Base-by-base conservation (phyloP, 768 basidiomycete species). In the Xerocomellus intermedius region DNA sequence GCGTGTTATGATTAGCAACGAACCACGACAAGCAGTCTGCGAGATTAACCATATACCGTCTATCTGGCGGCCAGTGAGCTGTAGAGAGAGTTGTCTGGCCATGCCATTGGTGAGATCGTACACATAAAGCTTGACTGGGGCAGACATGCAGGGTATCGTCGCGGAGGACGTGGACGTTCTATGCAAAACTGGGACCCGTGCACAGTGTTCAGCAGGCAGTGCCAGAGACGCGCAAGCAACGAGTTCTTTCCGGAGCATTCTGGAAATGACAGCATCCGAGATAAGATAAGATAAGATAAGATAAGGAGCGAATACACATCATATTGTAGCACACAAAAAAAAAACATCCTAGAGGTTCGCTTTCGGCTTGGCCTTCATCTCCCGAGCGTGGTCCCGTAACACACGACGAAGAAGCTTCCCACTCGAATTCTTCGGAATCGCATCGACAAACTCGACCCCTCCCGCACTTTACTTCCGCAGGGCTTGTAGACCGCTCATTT, bases 51-150 rank as follows among this genome's bases (percentile, higher is more conserved):
- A 98, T 49, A 98, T 85, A 0, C 95, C 95, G 58, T 97, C 91
- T 50, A 97, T 92, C 70, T 94, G 92, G 49, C 83, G 82, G 5
- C 95, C 95, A 0, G 89, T 89, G 38, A 97, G 77, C 70, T 89
- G 88, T 44, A 79, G 73, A 7, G 93, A 95, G 36, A 97, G 74
- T 56, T 84, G 81, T 51, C 80, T 79, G 7, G 93, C 95, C 63
- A 96, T 77, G 39, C 94, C 94, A 64, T 87, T 85, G 71, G 86
- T 94, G 50, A 96, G 84, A 65, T 97, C 94, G 70, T 97, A 97
- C 1, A 96, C 84, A 66, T 94, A 94, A 24, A 97, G 80, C 61
- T 91, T 77, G 17, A 97, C 93, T 26, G 73, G 72, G 26, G 68
- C 19, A 14, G 66, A 55, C 65, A 67, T 66, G 51, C 8, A 17